A percentile compares a stretch with the other conserved stretches of the same genome.
phyloP scores from a whole-genome alignment of 176 grass and related monocot species.

The Chrysopogon serrulatus region DNA sequence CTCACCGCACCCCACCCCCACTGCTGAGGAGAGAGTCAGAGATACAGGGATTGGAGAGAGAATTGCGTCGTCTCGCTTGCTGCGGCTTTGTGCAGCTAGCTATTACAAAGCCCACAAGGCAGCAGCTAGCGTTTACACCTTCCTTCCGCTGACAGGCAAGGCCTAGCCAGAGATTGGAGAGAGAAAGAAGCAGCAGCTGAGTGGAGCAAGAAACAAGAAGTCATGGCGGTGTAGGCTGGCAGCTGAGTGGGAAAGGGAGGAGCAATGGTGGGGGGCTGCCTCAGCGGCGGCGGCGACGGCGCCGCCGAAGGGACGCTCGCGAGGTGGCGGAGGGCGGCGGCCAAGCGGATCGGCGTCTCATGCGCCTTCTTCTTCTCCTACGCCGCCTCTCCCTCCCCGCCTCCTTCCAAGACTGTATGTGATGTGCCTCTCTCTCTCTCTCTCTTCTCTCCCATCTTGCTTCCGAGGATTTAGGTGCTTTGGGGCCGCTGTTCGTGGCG shows the following conservation, averaged over 20 bases:
- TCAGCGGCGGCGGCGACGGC: slow-evolving; percentile 16
- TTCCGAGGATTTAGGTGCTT: neutral
- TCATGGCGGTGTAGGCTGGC: slow-evolving; percentile 15
- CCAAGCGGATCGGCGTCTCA: slow-evolving; percentile 61
- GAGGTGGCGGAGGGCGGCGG: slow-evolving; percentile 54
- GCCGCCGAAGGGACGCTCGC: slow-evolving; percentile 42
- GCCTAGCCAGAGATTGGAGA: neutral
- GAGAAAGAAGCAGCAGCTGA: neutral
- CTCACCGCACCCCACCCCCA: neutral
- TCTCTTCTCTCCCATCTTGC: neutral
- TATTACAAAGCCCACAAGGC: slow-evolving; percentile 31
- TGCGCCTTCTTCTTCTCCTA: slow-evolving; percentile 63
- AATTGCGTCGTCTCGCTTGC: neutral
- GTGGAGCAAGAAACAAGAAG: neutral
- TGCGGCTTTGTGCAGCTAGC: neutral
- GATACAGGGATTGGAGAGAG: neutral
- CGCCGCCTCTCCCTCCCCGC: slow-evolving; percentile 26
- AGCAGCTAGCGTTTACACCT: slow-evolving; percentile 34
- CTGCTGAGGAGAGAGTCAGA: too few relatives aligned
- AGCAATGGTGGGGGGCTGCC: slow-evolving; percentile 43
- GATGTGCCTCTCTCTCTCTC: neutral
- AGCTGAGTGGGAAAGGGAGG: slow-evolving; percentile 1
- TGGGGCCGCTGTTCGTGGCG: neutral
- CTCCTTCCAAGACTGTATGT: slow-evolving; percentile 51
- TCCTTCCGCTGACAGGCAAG: neutral